Evolutionary conservation across 2,329 filamentous ascomycete genomes (phyloP).

Genomic region (Botrytis fragariae): DNA sequence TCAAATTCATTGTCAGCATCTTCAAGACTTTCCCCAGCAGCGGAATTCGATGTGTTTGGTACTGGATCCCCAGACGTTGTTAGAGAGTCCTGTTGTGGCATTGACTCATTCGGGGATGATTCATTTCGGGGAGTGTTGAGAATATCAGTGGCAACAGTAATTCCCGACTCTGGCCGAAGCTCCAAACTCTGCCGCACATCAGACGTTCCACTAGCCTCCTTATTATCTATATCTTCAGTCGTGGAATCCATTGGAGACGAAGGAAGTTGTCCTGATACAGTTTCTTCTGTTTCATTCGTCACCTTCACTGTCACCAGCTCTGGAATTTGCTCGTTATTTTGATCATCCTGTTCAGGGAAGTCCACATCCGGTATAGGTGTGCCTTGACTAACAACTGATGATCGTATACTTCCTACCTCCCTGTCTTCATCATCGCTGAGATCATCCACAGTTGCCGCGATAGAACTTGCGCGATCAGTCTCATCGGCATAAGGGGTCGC

Average conservation of each 20-base stretch:
- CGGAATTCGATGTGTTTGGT: background rate
- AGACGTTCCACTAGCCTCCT: background rate
- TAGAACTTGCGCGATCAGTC: constrained; percentile 48
- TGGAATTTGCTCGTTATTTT: background rate
- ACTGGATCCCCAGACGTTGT: constrained; percentile 26
- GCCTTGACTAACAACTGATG: constrained; percentile 28
- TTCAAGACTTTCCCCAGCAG: background rate
- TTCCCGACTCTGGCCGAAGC: background rate
- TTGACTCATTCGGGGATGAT: background rate
- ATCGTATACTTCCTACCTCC: constrained; percentile 35
- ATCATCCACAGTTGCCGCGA: constrained; percentile 58
- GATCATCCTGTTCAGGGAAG: background rate
- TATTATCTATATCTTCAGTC: background rate
- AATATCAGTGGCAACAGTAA: constrained; percentile 2
- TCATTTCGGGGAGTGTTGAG: background rate
- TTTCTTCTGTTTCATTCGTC: background rate
- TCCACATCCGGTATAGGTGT: background rate
- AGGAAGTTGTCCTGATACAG: background rate
- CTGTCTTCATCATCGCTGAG: constrained; percentile 43
- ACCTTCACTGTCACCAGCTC: background rate
- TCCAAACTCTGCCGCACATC: background rate
- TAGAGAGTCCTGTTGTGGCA: background rate
- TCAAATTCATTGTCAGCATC: background rate
- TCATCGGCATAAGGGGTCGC: constrained; percentile 39
- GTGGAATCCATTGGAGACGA: background rate